phyloP scores from a whole-genome alignment of 306 rosid species.

The Quercus variabilis region DNA sequence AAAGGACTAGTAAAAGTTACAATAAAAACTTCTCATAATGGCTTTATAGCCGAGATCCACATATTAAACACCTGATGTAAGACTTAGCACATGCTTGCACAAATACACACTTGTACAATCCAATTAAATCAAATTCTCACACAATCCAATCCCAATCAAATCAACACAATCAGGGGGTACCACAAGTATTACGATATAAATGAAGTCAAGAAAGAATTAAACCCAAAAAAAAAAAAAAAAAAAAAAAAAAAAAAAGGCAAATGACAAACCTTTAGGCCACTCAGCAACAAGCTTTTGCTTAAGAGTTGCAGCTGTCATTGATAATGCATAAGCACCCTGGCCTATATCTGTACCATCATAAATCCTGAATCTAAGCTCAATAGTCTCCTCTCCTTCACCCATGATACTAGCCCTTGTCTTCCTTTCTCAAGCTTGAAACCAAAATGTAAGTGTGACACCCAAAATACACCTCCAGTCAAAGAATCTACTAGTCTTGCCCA shows the following conservation, averaged over 20 bases:
- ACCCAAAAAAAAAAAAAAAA: constrained; percentile 1
- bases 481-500: constrained; percentile 20
- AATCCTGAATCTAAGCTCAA: constrained; percentile 66
- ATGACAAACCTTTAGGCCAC: constrained; percentile 76
- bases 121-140: too few relatives aligned
- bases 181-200: not conserved
- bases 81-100: too few relatives aligned
- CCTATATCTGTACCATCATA: constrained; percentile 81
- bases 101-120: too few relatives aligned
- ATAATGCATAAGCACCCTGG: constrained; percentile 42
- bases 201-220: not conserved
- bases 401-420: constrained; percentile 25
- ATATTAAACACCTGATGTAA: too few relatives aligned
- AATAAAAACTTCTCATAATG: too few relatives aligned
- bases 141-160: too few relatives aligned
- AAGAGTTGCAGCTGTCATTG: constrained; percentile 47
- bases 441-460: constrained; percentile 18
- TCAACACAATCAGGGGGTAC: too few relatives aligned
- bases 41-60: too few relatives aligned
- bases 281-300: constrained; percentile 63
- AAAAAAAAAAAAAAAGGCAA: not conserved
- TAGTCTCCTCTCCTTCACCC: constrained; percentile 49
- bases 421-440: constrained; percentile 32
- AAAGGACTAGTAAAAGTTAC: too few relatives aligned
- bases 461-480: constrained; percentile 23